Evolutionary conservation across 163 green algal genomes (phyloP).

Genomic region (Chlamydomonas reinhardtii): DNA sequence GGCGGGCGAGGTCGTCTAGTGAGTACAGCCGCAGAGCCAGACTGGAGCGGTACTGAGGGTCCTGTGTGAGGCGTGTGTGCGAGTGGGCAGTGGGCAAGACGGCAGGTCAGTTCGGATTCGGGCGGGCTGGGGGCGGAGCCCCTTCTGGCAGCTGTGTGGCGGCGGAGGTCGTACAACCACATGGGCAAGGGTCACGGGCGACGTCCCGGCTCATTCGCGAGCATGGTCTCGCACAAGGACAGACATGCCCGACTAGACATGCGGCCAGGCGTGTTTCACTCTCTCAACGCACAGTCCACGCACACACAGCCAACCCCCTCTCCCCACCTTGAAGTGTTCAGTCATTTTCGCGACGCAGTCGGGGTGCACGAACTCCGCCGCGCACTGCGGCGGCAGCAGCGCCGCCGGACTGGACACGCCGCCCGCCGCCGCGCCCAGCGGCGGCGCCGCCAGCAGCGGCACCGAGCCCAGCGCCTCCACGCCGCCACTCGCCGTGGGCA

Average conservation of each 20-base stretch:
- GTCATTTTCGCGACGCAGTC: conserved; percentile 20
- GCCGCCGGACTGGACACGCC: background rate
- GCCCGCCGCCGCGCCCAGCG: background rate
- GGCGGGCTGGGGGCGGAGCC: no score
- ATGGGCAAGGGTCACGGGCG: no score
- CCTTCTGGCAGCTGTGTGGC: no score
- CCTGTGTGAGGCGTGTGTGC: background rate
- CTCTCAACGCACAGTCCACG: no score
- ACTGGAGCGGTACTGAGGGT: conserved; percentile 23
- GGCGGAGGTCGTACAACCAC: no score
- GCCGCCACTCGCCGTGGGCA: conserved; percentile 46
- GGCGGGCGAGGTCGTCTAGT: conserved; percentile 37
- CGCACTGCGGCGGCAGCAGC: conserved; percentile 46
- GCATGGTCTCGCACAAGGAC: no score
- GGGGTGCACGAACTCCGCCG: conserved; percentile 45
- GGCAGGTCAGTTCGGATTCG: no score
- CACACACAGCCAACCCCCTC: no score
- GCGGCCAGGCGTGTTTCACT: no score
- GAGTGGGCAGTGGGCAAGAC: no score
- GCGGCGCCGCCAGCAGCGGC: conserved; percentile 41
- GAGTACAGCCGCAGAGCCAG: conserved; percentile 42
- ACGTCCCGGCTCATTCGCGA: no score
- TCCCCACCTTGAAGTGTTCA: conserved; percentile 17
- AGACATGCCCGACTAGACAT: no score
- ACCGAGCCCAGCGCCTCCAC: conserved; percentile 48